phyloP scores from a whole-genome alignment of 2,329 filamentous ascomycete genomes.

The Neonectria hederae region DNA sequence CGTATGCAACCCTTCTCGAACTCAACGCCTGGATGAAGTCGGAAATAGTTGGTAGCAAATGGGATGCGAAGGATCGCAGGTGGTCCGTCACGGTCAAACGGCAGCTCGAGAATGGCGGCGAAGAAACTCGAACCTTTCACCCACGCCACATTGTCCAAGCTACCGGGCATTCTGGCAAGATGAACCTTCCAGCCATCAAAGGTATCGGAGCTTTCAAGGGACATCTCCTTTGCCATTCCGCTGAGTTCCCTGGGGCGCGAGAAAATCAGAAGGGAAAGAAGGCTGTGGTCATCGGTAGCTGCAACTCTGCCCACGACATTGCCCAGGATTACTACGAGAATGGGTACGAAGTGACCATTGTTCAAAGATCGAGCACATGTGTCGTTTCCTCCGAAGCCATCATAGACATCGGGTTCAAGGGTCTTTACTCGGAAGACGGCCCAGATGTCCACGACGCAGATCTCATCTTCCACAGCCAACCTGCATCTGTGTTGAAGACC shows the following conservation, averaged over 20 bases:
- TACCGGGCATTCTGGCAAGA: slow-evolving; percentile 22
- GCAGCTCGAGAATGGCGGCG: slow-evolving; percentile 7
- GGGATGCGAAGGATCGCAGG: slow-evolving; percentile 14
- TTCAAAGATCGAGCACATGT: slow-evolving; percentile 73
- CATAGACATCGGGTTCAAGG: slow-evolving; percentile 52
- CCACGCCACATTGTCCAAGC: slow-evolving; percentile 20
- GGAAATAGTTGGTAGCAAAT: slow-evolving; percentile 42
- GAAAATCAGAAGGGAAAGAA: slow-evolving; percentile 58
- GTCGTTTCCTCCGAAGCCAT: slow-evolving; percentile 67
- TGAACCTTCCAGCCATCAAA: slow-evolving; percentile 13
- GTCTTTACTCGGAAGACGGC: slow-evolving; percentile 10
- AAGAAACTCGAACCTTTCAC: slow-evolving; percentile 8
- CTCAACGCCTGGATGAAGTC: slow-evolving; percentile 73
- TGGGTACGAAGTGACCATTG: slow-evolving; percentile 73
- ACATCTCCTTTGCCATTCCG: slow-evolving; percentile 15
- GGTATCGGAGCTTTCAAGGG: slow-evolving; percentile 17
- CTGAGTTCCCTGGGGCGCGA: slow-evolving; percentile 17
- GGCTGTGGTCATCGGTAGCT: slow-evolving; percentile 72
- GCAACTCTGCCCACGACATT: slow-evolving; percentile 76
- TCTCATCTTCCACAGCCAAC: slow-evolving; percentile 17
- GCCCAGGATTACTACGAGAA: slow-evolving; percentile 73
- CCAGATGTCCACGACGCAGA: slow-evolving; percentile 19
- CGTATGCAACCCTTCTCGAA: slow-evolving; percentile 70
- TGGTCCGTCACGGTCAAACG: slow-evolving; percentile 15
- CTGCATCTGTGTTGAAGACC: slow-evolving; percentile 13